These are phyloP conservation scores for Parvularia atlantis DNA, from an alignment of 78 protist species.

Conservation along the genomic window DNA sequence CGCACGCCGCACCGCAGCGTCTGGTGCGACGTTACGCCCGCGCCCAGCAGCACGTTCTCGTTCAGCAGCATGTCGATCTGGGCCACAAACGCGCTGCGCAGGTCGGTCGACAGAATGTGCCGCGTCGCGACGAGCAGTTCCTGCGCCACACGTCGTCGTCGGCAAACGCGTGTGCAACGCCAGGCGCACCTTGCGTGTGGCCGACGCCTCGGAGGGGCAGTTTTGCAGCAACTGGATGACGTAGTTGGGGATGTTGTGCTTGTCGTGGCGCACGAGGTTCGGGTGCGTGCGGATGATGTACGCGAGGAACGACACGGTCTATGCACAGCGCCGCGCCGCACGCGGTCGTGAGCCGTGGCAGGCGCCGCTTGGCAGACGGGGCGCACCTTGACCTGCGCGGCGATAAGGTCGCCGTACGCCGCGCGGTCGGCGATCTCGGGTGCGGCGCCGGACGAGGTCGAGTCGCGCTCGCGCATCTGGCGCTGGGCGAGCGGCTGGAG, in stretches of 20 bases:
- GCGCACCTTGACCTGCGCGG: conserved; percentile 68
- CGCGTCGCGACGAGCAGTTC: conserved; percentile 74
- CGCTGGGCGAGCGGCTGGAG: conserved; percentile 35
- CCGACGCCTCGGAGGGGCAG: conserved; percentile 65
- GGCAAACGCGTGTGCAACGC: too few species aligned
- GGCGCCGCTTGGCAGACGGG: background rate
- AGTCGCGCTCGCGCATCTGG: conserved; percentile 19
- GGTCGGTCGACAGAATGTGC: conserved; percentile 74
- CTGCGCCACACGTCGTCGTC: too few species aligned
- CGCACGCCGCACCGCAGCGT: conserved; percentile 45
- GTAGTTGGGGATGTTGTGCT: conserved; percentile 54
- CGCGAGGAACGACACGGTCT: conserved; percentile 82
- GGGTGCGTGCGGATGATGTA: conserved; percentile 55
- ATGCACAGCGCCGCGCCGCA: too few species aligned
- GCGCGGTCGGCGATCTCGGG: background rate
- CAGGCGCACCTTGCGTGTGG: conserved; percentile 73
- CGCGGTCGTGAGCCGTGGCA: background rate
- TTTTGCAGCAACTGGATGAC: conserved; percentile 59
- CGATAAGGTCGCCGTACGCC: conserved; percentile 64
- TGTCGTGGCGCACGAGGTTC: conserved; percentile 31
- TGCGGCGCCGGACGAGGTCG: background rate
- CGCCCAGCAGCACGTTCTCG: conserved; percentile 58
- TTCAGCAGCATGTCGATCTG: conserved; percentile 69
- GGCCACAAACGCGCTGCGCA: conserved; percentile 62
- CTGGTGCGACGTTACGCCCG: conserved; percentile 33